Evolutionary conservation across 495 filamentous ascomycete species (phyloP), one percentile per base, ranked within the genome.

Genomic region (Schizothecium vesticola): DNA sequence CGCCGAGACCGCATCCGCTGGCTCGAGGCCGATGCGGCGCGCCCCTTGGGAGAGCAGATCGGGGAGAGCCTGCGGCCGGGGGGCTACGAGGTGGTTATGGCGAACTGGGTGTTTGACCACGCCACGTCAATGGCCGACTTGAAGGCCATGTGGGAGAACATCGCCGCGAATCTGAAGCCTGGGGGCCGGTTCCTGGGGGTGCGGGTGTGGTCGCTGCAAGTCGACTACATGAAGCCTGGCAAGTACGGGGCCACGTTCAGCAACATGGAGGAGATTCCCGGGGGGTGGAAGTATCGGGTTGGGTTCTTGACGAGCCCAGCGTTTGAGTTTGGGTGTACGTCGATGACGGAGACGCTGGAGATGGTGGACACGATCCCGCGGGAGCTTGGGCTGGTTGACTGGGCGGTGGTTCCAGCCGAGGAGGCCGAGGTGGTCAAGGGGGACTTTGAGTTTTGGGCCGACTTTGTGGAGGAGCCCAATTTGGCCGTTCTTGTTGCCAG

Each of bases 131-230:
- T 69, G n/a, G 43, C 13, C 11, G 67, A 63, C 10, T 64, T 75
- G 9, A 69, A 69, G 31, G 73, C 59, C 33, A 75, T 75, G 71
- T 75, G 72, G 67, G 64, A 62, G 36, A 75, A 75, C 62, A 61
- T 73, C 31, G 56, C 31, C 0, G 28, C 65, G 16, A 66, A 73
- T 22, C 58, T 76, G n/a, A 70, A 71, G 64, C 72, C 70, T 0
- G 72, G 72, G 11, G 74, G 72, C 0, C 66, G 59, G n/a, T 74
- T 71, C 55, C 60, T 70, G 16, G 67, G 70, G n/a, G 64, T 72
- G 6, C 72, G 74, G 3, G 36, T 51, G 55, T 36, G 36, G 55
- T 65, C 61, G 61, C 31, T n/a, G 26, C 61, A n/a, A n/a, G 55
- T 26, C 58, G 66, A 24, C 13, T 57, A 62, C 4, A 57, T 57